Base-by-base conservation (phyloP, 805 yeast genomes). In the Naumovozyma castellii region DNA sequence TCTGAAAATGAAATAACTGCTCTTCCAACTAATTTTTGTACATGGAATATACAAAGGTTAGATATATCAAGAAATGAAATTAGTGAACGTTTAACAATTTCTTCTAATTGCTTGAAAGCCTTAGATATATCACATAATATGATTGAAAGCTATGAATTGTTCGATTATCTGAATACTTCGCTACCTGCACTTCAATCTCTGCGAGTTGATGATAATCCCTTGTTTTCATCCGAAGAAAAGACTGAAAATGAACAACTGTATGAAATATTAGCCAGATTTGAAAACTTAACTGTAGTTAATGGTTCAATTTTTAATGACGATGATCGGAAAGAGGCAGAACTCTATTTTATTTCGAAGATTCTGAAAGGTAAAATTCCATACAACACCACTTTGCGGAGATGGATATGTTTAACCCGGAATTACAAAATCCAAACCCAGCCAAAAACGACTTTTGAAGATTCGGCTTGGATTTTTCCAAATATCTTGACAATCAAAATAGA, bases 281-380 rank as follows among this genome's bases (percentile, higher is more conserved):
- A 62, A 1, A 39, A 44, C 0, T 33, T 80, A 2, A 31, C 35
- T 1, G 61, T 57, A 18, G 58, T 86, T 12, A 78, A 87, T 51
- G 94, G 95, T 1, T 68, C 77, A 0, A 37, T 29, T 0, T 60
- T 84, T 6, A 52, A 63, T 2, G 40, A 34, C 0, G 67, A 59
- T 2, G 82, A 78, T 36, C 65, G 86, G 14, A 47, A 43, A 4
- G 82, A 79, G 46, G 80, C 84, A 1, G 95, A 86, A 54, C 54
- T 83, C 3, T 84, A 72, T 52, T 77, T 82, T 43, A 62, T 82
- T 20, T 67, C 77, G 4, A 68, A 68, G 44, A 73, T 82, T 0
- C 34, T 40, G 6, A 39, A 43, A 1, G 51, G 53, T 1, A 53
- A 58, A 4, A 48, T 64, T 37, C 32, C 32, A 1, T 65, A 59